A percentile compares a stretch with the other conserved stretches of the same genome.
Conservation (phyloP, 1,139 yeast genomes). For the Williopsis jadinii region DNA sequence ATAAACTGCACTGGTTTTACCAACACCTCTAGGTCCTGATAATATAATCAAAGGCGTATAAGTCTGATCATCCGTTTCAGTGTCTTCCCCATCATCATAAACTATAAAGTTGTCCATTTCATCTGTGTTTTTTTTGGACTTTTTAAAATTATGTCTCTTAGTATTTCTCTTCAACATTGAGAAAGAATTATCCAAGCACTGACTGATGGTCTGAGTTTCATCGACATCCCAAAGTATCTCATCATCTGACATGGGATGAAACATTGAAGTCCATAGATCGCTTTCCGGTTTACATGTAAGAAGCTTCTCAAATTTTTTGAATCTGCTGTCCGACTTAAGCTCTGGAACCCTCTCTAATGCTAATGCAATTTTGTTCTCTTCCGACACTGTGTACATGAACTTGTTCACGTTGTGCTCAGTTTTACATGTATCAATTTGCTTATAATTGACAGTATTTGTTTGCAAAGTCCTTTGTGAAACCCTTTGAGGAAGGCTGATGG, state of each 20-base stretch:
- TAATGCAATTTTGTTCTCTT: background rate
- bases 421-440: background rate
- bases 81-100: constrained; percentile 27
- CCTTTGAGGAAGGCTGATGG: constrained; percentile 7
- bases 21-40: constrained; percentile 67
- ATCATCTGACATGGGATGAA: constrained; percentile 33
- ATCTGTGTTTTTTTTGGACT: constrained; percentile 20
- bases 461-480: too few relatives aligned
- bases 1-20: constrained; percentile 72
- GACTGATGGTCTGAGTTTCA: constrained; percentile 25
- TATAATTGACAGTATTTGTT: constrained; percentile 4
- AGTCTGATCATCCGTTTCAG: constrained; percentile 25
- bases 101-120: constrained; percentile 42
- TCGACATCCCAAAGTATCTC: constrained; percentile 32
- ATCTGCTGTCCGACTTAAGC: constrained; percentile 17
- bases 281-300: constrained; percentile 6
- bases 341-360: constrained; percentile 1
- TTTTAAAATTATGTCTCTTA: constrained; percentile 28
- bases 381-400: background rate
- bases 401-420: background rate
- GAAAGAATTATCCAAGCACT: constrained; percentile 49
- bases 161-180: constrained; percentile 31
- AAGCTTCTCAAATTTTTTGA: constrained; percentile 23
- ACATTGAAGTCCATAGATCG: constrained; percentile 37
- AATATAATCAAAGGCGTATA: constrained; percentile 62